Conservation (phyloP, 2,329 filamentous ascomycete species). For the Dothiorella sarmentorum region DNA sequence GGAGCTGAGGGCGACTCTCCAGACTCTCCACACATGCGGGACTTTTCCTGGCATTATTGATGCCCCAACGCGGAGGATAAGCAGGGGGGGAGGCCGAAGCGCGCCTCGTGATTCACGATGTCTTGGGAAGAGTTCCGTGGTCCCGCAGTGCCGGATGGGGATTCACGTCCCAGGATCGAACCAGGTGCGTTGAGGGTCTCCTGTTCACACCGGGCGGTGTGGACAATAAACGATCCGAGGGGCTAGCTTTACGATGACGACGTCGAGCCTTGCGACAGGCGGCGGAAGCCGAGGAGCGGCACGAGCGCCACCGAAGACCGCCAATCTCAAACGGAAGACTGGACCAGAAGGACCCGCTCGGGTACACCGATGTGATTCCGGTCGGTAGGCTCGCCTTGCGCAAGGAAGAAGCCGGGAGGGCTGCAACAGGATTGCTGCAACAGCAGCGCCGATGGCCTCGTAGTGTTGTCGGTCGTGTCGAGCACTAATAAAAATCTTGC, state of each 20-base stretch:
- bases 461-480: neutral
- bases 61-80: neutral
- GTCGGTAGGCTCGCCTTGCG: neutral
- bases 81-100: neutral
- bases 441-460: neutral
- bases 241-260: slow-evolving; percentile 6
- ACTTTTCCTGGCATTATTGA: neutral
- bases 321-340: neutral
- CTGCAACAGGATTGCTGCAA: neutral
- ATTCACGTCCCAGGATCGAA: slow-evolving; percentile 8
- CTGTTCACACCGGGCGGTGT: slow-evolving; percentile 7
- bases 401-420: neutral
- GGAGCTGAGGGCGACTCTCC: neutral
- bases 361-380: neutral
- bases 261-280: slow-evolving; percentile 6
- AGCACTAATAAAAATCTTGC: neutral
- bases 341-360: slow-evolving; percentile 3
- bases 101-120: neutral
- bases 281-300: slow-evolving; percentile 6
- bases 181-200: slow-evolving; percentile 12
- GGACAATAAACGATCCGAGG: neutral
- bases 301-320: neutral
- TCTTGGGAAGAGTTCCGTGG: slow-evolving; percentile 1
- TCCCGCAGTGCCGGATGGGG: neutral
- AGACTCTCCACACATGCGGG: slow-evolving; percentile 12